phyloP scores from a whole-genome alignment of 768 basidiomycete species.

The Lactarius hatsudake region DNA sequence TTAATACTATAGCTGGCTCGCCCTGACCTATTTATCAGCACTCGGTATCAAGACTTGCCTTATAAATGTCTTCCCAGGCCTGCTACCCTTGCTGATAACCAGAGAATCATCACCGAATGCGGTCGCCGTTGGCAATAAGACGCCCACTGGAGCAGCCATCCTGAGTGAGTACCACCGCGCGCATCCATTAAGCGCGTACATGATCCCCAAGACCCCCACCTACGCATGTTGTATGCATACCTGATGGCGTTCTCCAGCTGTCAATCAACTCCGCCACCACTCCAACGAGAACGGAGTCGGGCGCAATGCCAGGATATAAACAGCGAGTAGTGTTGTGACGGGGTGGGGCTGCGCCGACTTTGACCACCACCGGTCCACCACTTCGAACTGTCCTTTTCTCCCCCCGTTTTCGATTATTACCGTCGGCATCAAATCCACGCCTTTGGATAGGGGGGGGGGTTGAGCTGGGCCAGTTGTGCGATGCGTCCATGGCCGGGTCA shows the following conservation, averaged over 20 bases:
- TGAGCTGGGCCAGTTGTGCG: too few species aligned
- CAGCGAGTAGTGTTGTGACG: too few species aligned
- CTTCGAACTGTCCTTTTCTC: neutral
- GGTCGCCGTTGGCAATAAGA: neutral
- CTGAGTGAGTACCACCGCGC: neutral
- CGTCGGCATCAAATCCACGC: neutral
- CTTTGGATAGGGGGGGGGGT: too few species aligned
- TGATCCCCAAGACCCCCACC: neutral
- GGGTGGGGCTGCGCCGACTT: neutral
- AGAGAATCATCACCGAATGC: neutral
- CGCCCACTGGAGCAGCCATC: neutral
- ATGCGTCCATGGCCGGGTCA: slow-evolving; percentile 15
- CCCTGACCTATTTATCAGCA: neutral
- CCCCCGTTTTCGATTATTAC: neutral
- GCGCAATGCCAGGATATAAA: neutral
- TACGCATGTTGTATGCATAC: neutral
- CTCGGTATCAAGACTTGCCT: neutral
- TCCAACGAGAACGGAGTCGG: slow-evolving; percentile 3
- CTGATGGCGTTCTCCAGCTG: slow-evolving; percentile 5
- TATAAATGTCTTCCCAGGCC: neutral
- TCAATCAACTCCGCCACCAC: neutral
- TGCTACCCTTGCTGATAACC: neutral
- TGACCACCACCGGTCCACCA: neutral
- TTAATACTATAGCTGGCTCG: neutral
- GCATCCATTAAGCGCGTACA: neutral